phyloP scores from a whole-genome alignment of 2,329 filamentous ascomycete species.

The Xylariaceae sp. region DNA sequence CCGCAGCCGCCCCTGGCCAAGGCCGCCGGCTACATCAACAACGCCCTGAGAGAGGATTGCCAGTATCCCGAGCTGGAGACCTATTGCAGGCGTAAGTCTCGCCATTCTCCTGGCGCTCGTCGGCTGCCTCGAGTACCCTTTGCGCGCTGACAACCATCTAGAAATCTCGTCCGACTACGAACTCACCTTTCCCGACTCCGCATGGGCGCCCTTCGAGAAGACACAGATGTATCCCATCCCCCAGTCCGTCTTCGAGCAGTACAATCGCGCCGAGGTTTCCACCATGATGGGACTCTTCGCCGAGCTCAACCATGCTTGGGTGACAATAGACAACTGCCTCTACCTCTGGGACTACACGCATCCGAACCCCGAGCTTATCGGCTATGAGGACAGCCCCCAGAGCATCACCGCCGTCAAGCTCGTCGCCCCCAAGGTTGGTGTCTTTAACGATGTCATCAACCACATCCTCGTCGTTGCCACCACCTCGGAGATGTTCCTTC shows the following conservation, averaged over 20 bases:
- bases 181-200: constrained; percentile 54
- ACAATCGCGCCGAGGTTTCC: constrained; percentile 77
- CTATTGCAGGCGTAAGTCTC: constrained; percentile 73
- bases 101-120: neutral
- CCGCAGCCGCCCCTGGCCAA: constrained; percentile 55
- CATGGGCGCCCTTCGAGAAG: constrained; percentile 87
- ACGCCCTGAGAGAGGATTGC: constrained; percentile 65
- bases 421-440: constrained; percentile 73
- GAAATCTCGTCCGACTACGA: constrained; percentile 91
- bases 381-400: constrained; percentile 82
- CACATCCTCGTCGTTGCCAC: constrained; percentile 88
- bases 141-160: constrained; percentile 32
- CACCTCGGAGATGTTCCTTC: constrained; percentile 70
- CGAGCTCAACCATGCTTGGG: constrained; percentile 90
- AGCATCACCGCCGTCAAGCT: constrained; percentile 88
- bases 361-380: constrained; percentile 83
- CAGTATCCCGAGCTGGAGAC: constrained; percentile 83
- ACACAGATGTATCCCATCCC: constrained; percentile 83
- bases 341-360: constrained; percentile 98
- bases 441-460: constrained; percentile 80
- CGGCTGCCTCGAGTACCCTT: constrained; percentile 3
- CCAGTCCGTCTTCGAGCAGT: constrained; percentile 85
- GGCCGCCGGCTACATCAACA: constrained; percentile 77
- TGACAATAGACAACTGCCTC: constrained; percentile 88
- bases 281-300: constrained; percentile 96